A percentile compares a stretch with the other conserved stretches of the same genome.
These are phyloP conservation scores for Boletus sp. DNA, from an alignment of 1,284 basidiomycete species.

Conservation along the genomic window DNA sequence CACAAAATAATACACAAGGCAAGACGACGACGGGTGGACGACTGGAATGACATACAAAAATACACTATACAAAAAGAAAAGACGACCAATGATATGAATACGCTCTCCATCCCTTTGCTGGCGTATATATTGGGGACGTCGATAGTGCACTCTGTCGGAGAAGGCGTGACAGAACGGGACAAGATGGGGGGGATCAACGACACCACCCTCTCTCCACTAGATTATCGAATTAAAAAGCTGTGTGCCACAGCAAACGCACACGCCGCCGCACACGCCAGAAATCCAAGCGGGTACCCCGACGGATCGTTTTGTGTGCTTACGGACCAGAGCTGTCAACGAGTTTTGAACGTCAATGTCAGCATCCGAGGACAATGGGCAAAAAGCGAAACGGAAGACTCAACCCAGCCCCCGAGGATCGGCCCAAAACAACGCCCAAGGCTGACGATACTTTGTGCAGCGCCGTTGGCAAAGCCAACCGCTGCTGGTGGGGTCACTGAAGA, in stretches of 20 bases:
- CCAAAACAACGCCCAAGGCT: conserved; percentile 77
- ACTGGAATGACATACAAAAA: not conserved
- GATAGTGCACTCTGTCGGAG: not conserved
- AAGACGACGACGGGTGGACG: no score
- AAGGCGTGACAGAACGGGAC: no score
- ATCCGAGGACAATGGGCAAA: not conserved
- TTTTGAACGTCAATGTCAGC: not conserved
- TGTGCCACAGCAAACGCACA: conserved; percentile 64
- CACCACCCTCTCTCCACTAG: not conserved
- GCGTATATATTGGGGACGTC: not conserved
- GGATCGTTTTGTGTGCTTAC: conserved; percentile 66
- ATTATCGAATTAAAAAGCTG: conserved; percentile 69
- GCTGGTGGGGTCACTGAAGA: conserved; percentile 73
- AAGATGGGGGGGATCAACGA: not conserved
- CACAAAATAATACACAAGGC: no score
- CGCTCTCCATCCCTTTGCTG: not conserved
- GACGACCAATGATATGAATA: not conserved
- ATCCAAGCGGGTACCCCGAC: conserved; percentile 70
- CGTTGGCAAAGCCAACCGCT: conserved; percentile 75
- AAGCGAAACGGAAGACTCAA: conserved; percentile 38
- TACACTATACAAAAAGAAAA: not conserved
- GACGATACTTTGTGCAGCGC: conserved; percentile 80
- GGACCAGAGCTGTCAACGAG: conserved; percentile 64
- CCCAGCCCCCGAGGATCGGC: conserved; percentile 75
- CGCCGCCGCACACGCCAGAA: conserved; percentile 60